Conservation (phyloP, 1,284 basidiomycete species). For the Takashimella koratensis region DNA sequence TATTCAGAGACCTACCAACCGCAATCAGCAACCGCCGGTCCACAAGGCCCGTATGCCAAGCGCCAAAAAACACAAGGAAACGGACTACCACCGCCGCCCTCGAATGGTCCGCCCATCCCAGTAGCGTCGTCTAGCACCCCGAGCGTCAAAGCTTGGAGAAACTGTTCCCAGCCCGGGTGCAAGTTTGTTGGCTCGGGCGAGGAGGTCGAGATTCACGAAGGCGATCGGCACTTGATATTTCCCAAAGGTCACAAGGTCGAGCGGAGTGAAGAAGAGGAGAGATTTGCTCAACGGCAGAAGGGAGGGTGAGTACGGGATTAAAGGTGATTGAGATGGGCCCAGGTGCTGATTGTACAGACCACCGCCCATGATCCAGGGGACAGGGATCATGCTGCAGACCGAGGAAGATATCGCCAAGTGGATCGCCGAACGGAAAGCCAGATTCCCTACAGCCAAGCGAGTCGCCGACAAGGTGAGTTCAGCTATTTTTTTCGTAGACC, state of each 20-base stretch:
- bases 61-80: slow-evolving; percentile 1
- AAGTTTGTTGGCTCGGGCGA: slow-evolving; percentile 69
- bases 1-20: slow-evolving; percentile 55
- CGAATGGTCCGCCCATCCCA: slow-evolving; percentile 18
- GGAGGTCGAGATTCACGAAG: slow-evolving; percentile 75
- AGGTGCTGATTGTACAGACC: slow-evolving; percentile 14
- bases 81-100: neutral
- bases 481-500: neutral
- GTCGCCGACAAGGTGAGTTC: slow-evolving; percentile 63
- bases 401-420: slow-evolving; percentile 77
- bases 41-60: slow-evolving; percentile 7
- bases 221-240: slow-evolving; percentile 83
- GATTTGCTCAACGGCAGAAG: slow-evolving; percentile 62
- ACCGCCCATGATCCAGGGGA: slow-evolving; percentile 70
- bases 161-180: slow-evolving; percentile 67
- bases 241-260: slow-evolving; percentile 53
- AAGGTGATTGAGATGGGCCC: slow-evolving; percentile 58
- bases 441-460: slow-evolving; percentile 68
- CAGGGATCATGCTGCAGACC: slow-evolving; percentile 68
- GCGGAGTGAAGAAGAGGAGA: slow-evolving; percentile 59
- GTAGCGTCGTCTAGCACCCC: neutral
- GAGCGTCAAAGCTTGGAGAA: slow-evolving; percentile 34
- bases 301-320: slow-evolving; percentile 32
- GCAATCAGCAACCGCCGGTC: slow-evolving; percentile 3
- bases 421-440: slow-evolving; percentile 78